A percentile compares a stretch with the other conserved stretches of the same genome.
Evolutionary conservation across 2,329 filamentous ascomycete genomes (phyloP).

Genomic region (Esteya vermicola): DNA sequence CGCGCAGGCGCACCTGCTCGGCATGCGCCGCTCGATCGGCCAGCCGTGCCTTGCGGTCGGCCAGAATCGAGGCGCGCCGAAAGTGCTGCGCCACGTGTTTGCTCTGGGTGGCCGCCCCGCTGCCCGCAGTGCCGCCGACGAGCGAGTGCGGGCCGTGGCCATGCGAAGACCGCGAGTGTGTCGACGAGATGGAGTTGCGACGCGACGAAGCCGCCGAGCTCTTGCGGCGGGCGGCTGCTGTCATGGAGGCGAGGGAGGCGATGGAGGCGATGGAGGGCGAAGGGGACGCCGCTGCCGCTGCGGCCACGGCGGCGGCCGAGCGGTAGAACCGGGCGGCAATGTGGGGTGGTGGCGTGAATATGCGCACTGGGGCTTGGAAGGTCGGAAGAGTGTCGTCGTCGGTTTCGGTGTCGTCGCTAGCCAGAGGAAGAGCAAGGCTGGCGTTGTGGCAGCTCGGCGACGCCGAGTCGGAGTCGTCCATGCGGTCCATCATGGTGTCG

Average conservation of each 20-base stretch:
- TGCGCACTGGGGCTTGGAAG: conserved; percentile 9
- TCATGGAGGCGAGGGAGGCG: too few relatives aligned
- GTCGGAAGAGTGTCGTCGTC: conserved; percentile 4
- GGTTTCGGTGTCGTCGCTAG: conserved; percentile 5
- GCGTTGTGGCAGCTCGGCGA: not conserved
- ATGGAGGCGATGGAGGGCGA: too few relatives aligned
- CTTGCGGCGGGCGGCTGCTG: conserved; percentile 46
- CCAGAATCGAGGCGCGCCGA: conserved; percentile 65
- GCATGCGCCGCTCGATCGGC: conserved; percentile 71
- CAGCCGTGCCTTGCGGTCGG: conserved; percentile 64
- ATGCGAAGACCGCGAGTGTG: conserved; percentile 55
- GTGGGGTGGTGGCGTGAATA: conserved; percentile 55
- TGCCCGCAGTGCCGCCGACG: not conserved
- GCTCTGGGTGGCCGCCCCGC: conserved; percentile 45
- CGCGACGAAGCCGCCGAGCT: conserved; percentile 66
- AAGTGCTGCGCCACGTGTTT: conserved; percentile 67
- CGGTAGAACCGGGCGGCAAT: conserved; percentile 69
- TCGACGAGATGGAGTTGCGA: conserved; percentile 66
- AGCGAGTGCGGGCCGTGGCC: conserved; percentile 31
- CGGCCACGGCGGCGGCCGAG: conserved; percentile 27
- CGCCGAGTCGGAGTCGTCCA: conserved; percentile 3
- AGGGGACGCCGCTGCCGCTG: too few relatives aligned
- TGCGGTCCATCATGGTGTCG: not conserved
- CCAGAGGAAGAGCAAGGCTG: not conserved
- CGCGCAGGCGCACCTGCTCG: conserved; percentile 66